Base-by-base conservation (phyloP, 805 yeast species). In the Naumovozyma castellii region DNA sequence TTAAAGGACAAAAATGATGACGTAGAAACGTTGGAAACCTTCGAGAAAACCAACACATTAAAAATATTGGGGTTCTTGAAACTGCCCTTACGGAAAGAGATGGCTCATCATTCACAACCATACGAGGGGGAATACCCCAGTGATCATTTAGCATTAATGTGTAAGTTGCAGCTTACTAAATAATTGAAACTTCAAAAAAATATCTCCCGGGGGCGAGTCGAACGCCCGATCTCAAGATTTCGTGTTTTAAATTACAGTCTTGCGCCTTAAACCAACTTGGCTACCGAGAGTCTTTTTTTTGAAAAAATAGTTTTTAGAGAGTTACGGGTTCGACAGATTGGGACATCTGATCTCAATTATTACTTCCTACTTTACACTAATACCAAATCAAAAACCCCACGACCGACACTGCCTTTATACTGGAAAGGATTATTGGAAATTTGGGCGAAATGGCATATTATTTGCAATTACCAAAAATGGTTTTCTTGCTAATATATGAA, bases 51-150 rank as follows among this genome's bases (percentile, higher is more conserved):
- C 2, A 66, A 70, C 37, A 67, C 63, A 1, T 50, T 84, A 1
- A 57, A 53, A 20, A 60, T 85, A 3, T 53, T 65, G 32, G 72
- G 69, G 30, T 63, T 87, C 34, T 65, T 88, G 41, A 68, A 76
- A 41, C 58, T 87, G 65, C 97, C 97, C 0, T 64, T 70, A 14
- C 74, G 74, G 0, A 66, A 62, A 4, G 94, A 87, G 37, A 80
- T 86, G 90, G 80, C 87, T 1, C 67, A 69, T 2, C 82, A 80
- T 54, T 94, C 95, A 0, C 88, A 81, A 50, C 97, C 97, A 0
- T 71, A 86, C 43, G 70, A 69, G 19, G 82, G 82, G 2, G 85
- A 79, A 53, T 86, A 78, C 55, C 94, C 95, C 3, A 84, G 95
- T 43, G 97, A 88, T 53, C 97, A 88, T 64, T 61, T 90, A 15